Evolutionary conservation across 306 rosid species (phyloP).

Genomic region (Rosa multiflora): DNA sequence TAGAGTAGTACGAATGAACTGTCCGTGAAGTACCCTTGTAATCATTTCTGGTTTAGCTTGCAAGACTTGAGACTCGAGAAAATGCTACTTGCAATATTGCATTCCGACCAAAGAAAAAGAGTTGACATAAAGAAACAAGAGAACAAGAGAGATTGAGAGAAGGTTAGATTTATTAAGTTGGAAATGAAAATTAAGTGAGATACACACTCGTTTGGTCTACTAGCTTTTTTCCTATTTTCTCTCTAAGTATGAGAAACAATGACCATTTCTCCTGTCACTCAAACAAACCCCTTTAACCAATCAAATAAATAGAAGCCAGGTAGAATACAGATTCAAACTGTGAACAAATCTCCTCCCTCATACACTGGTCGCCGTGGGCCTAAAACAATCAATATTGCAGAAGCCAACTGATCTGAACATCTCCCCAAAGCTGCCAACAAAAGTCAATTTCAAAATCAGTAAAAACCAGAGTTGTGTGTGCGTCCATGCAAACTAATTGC

Average conservation of each 20-base stretch:
- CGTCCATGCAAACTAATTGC: neutral
- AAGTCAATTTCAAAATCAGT: conserved; percentile 33
- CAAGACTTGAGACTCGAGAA: neutral
- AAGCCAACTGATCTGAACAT: conserved; percentile 92
- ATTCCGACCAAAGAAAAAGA: neutral
- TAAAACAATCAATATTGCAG: conserved; percentile 93
- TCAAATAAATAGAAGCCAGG: conserved; percentile 39
- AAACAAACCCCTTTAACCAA: conserved; percentile 44
- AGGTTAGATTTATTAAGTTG: conserved; percentile 26
- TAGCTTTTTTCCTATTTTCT: conserved; percentile 36
- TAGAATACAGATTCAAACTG: conserved; percentile 31
- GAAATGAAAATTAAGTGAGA: conserved; percentile 25
- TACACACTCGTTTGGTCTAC: conserved; percentile 36
- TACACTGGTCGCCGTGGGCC: conserved; percentile 62
- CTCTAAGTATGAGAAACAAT: conserved; percentile 33
- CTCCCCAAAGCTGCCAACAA: conserved; percentile 74
- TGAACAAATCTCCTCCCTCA: conserved; percentile 37
- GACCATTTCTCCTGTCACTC: conserved; percentile 36
- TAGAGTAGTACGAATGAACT: neutral
- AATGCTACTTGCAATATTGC: neutral
- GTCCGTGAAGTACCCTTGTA: neutral
- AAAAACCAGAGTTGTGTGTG: conserved; percentile 12
- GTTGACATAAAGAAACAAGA: no score
- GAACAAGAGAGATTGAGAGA: neutral
- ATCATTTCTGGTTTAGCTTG: neutral